Base-by-base conservation (phyloP, 345 rosid genomes). In the Salix koriyanagi region DNA sequence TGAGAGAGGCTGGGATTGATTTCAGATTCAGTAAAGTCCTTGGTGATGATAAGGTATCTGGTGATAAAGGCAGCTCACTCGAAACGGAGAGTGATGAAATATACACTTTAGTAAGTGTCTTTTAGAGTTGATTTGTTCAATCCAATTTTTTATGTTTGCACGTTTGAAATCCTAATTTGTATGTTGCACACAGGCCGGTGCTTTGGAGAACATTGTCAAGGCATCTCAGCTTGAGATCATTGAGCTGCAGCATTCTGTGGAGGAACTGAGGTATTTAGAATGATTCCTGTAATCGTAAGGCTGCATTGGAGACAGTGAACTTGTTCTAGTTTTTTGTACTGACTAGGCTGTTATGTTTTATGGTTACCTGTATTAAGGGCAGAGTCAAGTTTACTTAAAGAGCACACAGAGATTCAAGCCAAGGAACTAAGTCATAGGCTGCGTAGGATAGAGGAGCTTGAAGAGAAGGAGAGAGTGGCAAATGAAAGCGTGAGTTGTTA, bases 131-230 rank as follows among this genome's bases (percentile, higher is more conserved):
- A 18, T 69, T 60, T 72, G 42, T 30, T 50, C 18, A 15, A 34
- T 73, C 36, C 34, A 25, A 9, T 60, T 26, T 28, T 28, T 60
- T 69, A 36, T 26, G 50, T 34, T 64, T 65, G 67, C 39, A 58
- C 41, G 42, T 50, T 76, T 39, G 34, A 37, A 58, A 19, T 72
- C 66, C 72, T 81, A 25, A 34, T 46, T 62, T 72, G 61, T 69
- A 7, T 74, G 68, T 73, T 76, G 50, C 46, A 75, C 79, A 65
- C 86, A 96, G 98, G 99, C 99, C 68, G 92, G 90, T 82, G 90
- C 99, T 71, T 82, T 94, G 89, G 98, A 96, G 90, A 92, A 91
- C 81, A 91, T 96, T 62, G 90, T 96, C 41, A 92, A 94, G 87
- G 88, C 85, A 85, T 91, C 99, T 65, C 99, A 96, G 83, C 88